Percentiles rank a stretch among this genome's conserved stretches.
These are phyloP conservation scores for Blumeria graminis DNA, from an alignment of 2,329 filamentous ascomycete species.

Conservation along the genomic window DNA sequence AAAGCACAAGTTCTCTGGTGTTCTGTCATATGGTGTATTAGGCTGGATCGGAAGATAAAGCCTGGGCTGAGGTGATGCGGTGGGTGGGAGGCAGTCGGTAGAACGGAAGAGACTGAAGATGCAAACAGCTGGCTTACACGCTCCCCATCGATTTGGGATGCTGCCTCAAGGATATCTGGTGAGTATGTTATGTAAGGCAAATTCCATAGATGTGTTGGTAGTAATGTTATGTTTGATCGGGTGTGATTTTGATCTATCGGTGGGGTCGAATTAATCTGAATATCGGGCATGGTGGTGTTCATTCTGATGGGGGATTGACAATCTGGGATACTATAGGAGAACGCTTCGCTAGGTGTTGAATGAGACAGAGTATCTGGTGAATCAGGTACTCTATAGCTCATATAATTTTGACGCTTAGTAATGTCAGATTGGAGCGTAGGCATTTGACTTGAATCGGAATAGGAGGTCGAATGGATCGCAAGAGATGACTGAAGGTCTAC, in stretches of 20 bases:
- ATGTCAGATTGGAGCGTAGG: too few species aligned
- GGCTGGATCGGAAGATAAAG: neutral
- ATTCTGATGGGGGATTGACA: neutral
- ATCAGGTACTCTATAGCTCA: slow-evolving; percentile 1
- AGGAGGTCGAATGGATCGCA: too few species aligned
- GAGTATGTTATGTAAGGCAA: neutral
- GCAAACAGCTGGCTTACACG: neutral
- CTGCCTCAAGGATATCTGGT: neutral
- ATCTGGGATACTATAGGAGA: neutral
- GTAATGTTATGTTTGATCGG: neutral
- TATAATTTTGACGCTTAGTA: too few species aligned
- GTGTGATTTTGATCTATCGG: neutral
- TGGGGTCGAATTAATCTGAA: neutral
- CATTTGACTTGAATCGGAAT: too few species aligned
- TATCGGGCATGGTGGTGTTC: neutral
- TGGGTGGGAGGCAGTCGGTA: neutral
- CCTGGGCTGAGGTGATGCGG: neutral
- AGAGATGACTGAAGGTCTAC: too few species aligned
- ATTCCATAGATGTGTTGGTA: neutral
- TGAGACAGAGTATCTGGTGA: slow-evolving; percentile 2
- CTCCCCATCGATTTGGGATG: neutral
- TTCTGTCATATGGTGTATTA: neutral
- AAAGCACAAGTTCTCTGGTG: neutral
- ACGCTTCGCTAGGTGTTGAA: neutral
- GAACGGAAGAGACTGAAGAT: neutral